Base-by-base conservation (phyloP, 768 basidiomycete genomes). In the Amanita rimosa region DNA sequence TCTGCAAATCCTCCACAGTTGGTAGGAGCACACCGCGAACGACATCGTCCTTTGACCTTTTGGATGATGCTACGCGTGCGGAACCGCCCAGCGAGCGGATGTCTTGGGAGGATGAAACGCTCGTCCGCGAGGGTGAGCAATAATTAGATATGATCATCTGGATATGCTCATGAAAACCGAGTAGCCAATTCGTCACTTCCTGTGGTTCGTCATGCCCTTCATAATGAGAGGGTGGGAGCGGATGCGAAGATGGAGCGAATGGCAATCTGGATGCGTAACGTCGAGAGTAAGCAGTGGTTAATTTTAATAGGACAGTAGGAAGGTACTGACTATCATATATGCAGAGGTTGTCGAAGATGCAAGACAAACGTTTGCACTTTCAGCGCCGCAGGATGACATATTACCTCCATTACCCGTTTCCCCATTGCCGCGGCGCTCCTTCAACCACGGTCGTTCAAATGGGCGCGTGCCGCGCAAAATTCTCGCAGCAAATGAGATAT, bases 301-400 rank as follows among this genome's bases (percentile, higher is more conserved):
- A 27, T 17, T 50, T 40, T 8, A 34, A 17, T 26, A 19, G 19
- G 4, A 13, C n/a, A 56, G 38, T 26, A 19, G 19, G 4, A 13
- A 14, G 55, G 38, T 46, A 53, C 46, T 34, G 57, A 48, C 26
- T 39, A 46, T 16, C 36, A 54, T 26, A 26, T 26, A 6, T 52
- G 11, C 62, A 90, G 87, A 78, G 67, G 86, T 89, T 13, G 83
- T 89, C 6, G 83, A 88, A 58, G 89, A 89, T 56, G 80, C 87
- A 11, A 73, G 82, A 36, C 78, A 83, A 59, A 83, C 75, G 49
- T 90, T 91, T 57, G 82, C 77, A 22, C 74, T 76, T 7, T 69
- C 73, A 5, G 67, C 74, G 2, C 68, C 67, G 0, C 61, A 68
- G 60, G 55, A 68, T 42, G 62, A 70, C 34, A 63, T 71, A 24